Evolutionary conservation across 768 basidiomycete species (phyloP), one percentile per base, ranked within the genome.

Genomic region (Atractiella rhizophila): DNA sequence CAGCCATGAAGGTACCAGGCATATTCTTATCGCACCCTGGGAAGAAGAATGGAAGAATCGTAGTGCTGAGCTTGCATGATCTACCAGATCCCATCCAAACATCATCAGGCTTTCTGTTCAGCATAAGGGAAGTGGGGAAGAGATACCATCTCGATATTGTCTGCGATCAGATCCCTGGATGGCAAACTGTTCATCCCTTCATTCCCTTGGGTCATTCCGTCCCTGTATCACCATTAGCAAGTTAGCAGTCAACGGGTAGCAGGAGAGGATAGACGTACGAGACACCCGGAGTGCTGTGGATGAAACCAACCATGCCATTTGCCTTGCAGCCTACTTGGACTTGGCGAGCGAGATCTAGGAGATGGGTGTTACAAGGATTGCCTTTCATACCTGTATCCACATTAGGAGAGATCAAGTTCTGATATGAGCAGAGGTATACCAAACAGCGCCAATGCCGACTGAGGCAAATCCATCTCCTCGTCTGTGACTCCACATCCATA

Each of bases 241-340:
- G n/a, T 3, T 18, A 4, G 15, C 15, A 57, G 74, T 85, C 43
- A 73, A 71, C 83, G 86, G 91, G 49, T 76, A 83, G 29, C 63
- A 64, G 4, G 86, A 91, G 52, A 91, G 91, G 74, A 91, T 96
- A 61, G 83, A 88, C 58, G 96, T 96, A 88, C 59, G 83, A 88
- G 52, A 96, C 91, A 41, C 82, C 91, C 45, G 86, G 81, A 13
- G 83, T 82, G 39, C 91, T 91, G 59, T 91, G 96, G 60, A 91
- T 85, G 64, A 94, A 96, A 28, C 78, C 88, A 54, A 85, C 81
- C 53, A 94, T 42, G 58, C 51, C 69, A 66, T n/a, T n/a, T n/a
- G n/a, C n/a, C n/a, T n/a, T n/a, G n/a, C n/a, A n/a, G n/a, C n/a
- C n/a, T n/a, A n/a, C n/a, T n/a, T n/a, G n/a, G n/a, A n/a, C n/a